Evolutionary conservation across 1,284 basidiomycete species (phyloP).

Genomic region (Trametes versicolor): DNA sequence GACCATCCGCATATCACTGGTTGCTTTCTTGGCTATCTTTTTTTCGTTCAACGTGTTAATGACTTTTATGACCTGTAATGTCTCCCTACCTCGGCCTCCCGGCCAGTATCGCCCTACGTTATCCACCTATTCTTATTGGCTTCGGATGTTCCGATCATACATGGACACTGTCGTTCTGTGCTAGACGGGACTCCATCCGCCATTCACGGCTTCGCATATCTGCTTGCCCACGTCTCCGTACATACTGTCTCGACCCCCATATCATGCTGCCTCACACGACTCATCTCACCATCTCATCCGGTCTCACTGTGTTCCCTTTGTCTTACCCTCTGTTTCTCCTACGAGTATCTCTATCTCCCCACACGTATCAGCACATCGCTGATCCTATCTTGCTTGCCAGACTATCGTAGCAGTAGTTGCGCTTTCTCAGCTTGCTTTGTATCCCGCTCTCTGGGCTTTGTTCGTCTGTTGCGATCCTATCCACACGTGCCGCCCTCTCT

Average conservation of each 20-base stretch:
- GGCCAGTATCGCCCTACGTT: slow-evolving; percentile 14
- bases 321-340: neutral
- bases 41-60: neutral
- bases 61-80: slow-evolving; percentile 13
- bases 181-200: slow-evolving; percentile 28
- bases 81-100: neutral
- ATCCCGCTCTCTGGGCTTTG: slow-evolving; percentile 13
- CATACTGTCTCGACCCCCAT: neutral
- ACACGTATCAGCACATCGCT: neutral
- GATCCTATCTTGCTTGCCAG: slow-evolving; percentile 7
- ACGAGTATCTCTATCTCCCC: neutral
- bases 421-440: slow-evolving; percentile 20
- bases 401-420: slow-evolving; percentile 9
- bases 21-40: neutral
- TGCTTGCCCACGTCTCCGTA: slow-evolving; percentile 12
- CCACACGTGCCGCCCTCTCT: too few relatives aligned
- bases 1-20: neutral
- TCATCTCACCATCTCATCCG: neutral
- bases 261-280: neutral
- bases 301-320: neutral
- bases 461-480: neutral
- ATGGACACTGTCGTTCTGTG: slow-evolving; percentile 20
- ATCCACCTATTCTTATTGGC: slow-evolving; percentile 33
- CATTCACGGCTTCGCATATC: slow-evolving; percentile 13
- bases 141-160: slow-evolving; percentile 26